These are phyloP conservation scores for Boletellus sp. DNA, from an alignment of 1,284 basidiomycete species.

Conservation along the genomic window DNA sequence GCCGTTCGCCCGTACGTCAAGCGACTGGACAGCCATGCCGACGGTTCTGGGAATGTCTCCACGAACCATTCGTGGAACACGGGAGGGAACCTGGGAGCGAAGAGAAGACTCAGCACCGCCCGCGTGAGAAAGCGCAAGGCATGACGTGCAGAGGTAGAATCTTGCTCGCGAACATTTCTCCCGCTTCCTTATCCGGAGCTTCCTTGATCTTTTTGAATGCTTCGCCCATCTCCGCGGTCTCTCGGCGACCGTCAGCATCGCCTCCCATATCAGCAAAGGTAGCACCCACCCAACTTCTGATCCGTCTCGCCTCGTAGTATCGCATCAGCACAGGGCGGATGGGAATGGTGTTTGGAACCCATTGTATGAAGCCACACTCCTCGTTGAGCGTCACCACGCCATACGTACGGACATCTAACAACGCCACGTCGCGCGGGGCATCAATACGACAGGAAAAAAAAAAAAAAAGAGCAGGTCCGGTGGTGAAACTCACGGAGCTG, in stretches of 20 bases:
- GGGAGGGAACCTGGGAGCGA: constrained; percentile 53
- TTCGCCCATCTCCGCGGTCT: constrained; percentile 50
- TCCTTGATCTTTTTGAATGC: constrained; percentile 58
- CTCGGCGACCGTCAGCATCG: constrained; percentile 4
- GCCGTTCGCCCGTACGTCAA: constrained; percentile 85
- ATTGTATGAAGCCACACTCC: constrained; percentile 96
- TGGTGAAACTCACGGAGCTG: constrained; percentile 79
- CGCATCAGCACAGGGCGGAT: constrained; percentile 78
- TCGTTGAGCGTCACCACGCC: constrained; percentile 96
- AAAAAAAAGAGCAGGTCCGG: not conserved
- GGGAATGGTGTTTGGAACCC: constrained; percentile 93
- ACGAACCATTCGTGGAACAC: constrained; percentile 98
- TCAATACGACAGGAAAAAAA: not conserved
- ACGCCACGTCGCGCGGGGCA: too few species aligned
- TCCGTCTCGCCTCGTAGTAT: constrained; percentile 64
- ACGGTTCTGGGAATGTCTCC: constrained; percentile 94
- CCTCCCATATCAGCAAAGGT: not conserved
- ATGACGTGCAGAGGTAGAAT: constrained; percentile 56
- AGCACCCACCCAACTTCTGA: constrained; percentile 58
- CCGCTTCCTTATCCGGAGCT: constrained; percentile 48
- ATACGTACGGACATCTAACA: constrained; percentile 88
- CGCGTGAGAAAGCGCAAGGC: not conserved
- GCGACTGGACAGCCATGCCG: constrained; percentile 89
- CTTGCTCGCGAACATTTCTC: constrained; percentile 56
- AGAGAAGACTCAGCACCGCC: not conserved